Evolutionary conservation across 306 rosid species (phyloP).

Genomic region (Lithocarpus polystachyus): DNA sequence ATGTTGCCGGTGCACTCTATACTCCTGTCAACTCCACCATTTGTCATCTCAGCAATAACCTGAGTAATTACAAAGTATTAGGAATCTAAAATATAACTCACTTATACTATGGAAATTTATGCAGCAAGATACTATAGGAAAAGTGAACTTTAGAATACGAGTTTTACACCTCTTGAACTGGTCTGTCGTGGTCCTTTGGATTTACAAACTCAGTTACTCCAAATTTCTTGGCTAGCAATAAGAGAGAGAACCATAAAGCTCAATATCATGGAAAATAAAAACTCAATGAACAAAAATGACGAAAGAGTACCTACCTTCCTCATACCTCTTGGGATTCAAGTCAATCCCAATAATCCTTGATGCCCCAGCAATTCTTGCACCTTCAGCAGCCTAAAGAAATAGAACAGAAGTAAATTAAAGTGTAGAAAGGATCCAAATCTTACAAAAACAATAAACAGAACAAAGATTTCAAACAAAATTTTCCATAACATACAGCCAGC

Average conservation of each 20-base stretch:
- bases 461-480: not conserved
- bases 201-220: constrained; percentile 55
- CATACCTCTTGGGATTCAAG: constrained; percentile 27
- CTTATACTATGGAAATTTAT: too few species aligned
- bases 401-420: not conserved
- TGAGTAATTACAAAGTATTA: not conserved
- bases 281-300: not conserved
- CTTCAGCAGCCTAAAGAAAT: constrained; percentile 41
- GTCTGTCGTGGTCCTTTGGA: constrained; percentile 42
- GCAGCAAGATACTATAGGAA: not conserved
- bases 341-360: constrained; percentile 43
- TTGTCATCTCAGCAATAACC: constrained; percentile 46
- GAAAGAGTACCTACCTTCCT: constrained; percentile 27
- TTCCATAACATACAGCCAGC: constrained; percentile 28
- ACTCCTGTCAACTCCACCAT: constrained; percentile 60
- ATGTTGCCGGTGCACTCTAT: constrained; percentile 49
- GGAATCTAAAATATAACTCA: too few species aligned
- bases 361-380: constrained; percentile 41
- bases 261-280: not conserved
- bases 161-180: constrained; percentile 43
- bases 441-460: not conserved
- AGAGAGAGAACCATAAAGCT: not conserved
- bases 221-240: constrained; percentile 39
- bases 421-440: not conserved
- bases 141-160: not conserved